A percentile compares a stretch with the other conserved stretches of the same genome.
phyloP scores from a whole-genome alignment of 192 early-diverging fungal genomes.

The Coemansia sp. region DNA sequence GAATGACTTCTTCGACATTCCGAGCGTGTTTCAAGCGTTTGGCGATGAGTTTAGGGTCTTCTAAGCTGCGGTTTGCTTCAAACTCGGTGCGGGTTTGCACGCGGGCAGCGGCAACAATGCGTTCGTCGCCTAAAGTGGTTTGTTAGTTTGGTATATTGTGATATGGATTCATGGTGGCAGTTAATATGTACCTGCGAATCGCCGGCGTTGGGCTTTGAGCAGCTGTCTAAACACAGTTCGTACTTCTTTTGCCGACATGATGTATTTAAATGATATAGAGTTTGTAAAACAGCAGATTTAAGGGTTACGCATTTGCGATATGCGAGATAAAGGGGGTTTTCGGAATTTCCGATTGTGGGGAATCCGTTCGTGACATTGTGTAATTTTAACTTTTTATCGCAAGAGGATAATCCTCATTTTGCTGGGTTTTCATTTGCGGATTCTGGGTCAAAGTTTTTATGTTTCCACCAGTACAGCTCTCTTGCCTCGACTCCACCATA shows the following conservation, averaged over 20 bases:
- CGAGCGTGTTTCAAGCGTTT: conserved; percentile 41
- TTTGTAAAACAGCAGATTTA: background rate
- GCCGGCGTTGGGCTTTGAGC: conserved; percentile 30
- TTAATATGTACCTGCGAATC: conserved; percentile 28
- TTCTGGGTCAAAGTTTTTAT: background rate
- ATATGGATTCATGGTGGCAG: background rate
- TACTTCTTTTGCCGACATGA: conserved; percentile 29
- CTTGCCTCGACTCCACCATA: background rate
- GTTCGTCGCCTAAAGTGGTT: conserved; percentile 12
- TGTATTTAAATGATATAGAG: background rate
- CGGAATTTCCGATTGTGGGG: background rate
- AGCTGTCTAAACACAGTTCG: conserved; percentile 41
- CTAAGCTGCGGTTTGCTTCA: conserved; percentile 22
- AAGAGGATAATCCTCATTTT: background rate
- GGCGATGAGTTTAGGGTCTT: conserved; percentile 35
- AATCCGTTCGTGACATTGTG: background rate
- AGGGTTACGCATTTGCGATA: too few species aligned
- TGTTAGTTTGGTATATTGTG: background rate
- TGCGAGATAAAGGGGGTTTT: background rate
- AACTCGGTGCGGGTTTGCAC: conserved; percentile 47
- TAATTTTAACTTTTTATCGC: background rate
- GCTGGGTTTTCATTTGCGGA: too few species aligned
- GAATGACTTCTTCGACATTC: conserved; percentile 46
- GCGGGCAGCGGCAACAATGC: conserved; percentile 24
- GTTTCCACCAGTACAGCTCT: background rate